phyloP scores from a whole-genome alignment of 192 early-diverging fungal genomes.

The Coemansia sp. region DNA sequence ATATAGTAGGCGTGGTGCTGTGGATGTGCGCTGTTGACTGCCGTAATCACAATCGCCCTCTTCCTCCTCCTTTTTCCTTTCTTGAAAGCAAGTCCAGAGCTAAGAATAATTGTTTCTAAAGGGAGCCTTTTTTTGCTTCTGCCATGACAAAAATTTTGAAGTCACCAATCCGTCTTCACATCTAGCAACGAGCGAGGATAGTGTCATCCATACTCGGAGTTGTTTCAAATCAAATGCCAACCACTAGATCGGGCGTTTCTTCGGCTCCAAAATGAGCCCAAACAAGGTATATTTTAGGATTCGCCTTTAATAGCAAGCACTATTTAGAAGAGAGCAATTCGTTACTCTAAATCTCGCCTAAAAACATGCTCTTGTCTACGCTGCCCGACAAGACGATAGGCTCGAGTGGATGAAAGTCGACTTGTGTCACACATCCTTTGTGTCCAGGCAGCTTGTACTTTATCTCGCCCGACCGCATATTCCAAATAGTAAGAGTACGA shows the following conservation, averaged over 20 bases:
- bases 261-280: background rate
- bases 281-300: background rate
- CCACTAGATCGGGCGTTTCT: background rate
- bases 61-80: background rate
- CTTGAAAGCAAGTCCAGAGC: background rate
- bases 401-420: conserved; percentile 89
- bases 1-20: background rate
- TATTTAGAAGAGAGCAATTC: background rate
- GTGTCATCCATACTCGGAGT: too few species aligned
- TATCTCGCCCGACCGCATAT: conserved; percentile 72
- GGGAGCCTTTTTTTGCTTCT: background rate
- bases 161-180: too few species aligned
- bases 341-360: conserved; percentile 70
- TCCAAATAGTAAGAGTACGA: conserved; percentile 90
- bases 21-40: background rate
- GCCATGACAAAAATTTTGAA: background rate
- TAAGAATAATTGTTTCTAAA: background rate
- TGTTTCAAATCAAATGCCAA: background rate
- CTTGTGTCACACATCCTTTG: conserved; percentile 91
- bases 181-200: too few species aligned
- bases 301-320: background rate
- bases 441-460: conserved; percentile 95
- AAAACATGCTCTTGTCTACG: conserved; percentile 84
- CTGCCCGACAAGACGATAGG: conserved; percentile 85
- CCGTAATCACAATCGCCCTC: background rate